These are phyloP conservation scores for Onygena corvina DNA, from an alignment of 2,329 filamentous ascomycete genomes.

Conservation along the genomic window DNA sequence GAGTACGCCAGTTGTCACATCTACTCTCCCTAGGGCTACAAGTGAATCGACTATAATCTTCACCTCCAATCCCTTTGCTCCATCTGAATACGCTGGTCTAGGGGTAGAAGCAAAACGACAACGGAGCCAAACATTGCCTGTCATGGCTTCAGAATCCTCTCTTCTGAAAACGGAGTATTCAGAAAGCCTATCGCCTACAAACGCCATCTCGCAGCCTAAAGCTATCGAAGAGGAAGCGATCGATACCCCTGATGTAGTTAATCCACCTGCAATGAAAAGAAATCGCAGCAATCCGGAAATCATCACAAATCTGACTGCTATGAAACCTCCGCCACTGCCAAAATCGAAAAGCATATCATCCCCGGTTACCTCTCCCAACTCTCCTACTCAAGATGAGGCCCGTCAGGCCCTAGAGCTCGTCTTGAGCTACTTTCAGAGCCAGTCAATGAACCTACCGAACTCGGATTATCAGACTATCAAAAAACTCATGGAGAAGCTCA, in stretches of 20 bases:
- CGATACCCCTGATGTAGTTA: slow-evolving; percentile 20
- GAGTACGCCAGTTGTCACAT: slow-evolving; percentile 53
- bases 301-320: slow-evolving; percentile 24
- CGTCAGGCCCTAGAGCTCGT: slow-evolving; percentile 69
- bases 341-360: slow-evolving; percentile 31
- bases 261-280: slow-evolving; percentile 29
- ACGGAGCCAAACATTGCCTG: slow-evolving; percentile 79
- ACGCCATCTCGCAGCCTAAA: slow-evolving; percentile 36
- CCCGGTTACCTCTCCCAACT: slow-evolving; percentile 48
- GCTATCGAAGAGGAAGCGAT: slow-evolving; percentile 34
- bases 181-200: slow-evolving; percentile 47
- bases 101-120: slow-evolving; percentile 52
- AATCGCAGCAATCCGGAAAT: slow-evolving; percentile 37
- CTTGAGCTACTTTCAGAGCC: slow-evolving; percentile 65
- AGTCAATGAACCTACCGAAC: slow-evolving; percentile 58
- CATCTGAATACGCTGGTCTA: slow-evolving; percentile 39
- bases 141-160: slow-evolving; percentile 42
- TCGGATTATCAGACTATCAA: slow-evolving; percentile 67
- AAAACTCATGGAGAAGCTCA: slow-evolving; percentile 75
- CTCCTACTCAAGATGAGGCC: slow-evolving; percentile 75
- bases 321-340: slow-evolving; percentile 30
- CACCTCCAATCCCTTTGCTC: slow-evolving; percentile 59
- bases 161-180: slow-evolving; percentile 42
- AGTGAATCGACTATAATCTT: slow-evolving; percentile 60
- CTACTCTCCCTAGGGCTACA: slow-evolving; percentile 57